Evolutionary conservation across 1,284 basidiomycete genomes (phyloP), one percentile per base, ranked within the genome.

Genomic region (Irpex sp.): DNA sequence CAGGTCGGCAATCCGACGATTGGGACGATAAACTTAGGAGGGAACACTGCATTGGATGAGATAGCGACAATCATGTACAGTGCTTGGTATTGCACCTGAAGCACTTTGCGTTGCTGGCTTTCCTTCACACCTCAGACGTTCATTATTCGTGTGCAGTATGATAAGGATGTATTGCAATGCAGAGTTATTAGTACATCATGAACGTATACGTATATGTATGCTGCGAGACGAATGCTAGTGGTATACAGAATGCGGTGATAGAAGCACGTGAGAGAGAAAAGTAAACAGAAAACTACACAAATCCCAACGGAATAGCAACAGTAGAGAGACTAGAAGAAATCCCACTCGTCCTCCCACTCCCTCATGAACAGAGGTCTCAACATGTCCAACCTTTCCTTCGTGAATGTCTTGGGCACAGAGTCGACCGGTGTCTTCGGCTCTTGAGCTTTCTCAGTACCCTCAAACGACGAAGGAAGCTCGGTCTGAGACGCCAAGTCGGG

Each of bases 271-370:
- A 9, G 39, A 15, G 11, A 43, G 39, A 43, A 8, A 43, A 43
- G 4, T 2, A 43, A 43, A 43, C 8, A 43, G 39, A 43, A 43
- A 8, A 43, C 8, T 9, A 43, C 8, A 43, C 8, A 8, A 15
- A 43, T 11, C 8, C 8, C 39, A 43, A 11, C 39, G 11, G 3
- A 13, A 36, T 46, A n/a, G 9, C 17, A 58, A 37, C 4, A 13
- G 37, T 9, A 19, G 17, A 58, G 39, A 58, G 15, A 43, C 39
- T 43, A 61, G 33, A 61, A 61, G 57, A 53, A 62, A 39, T 58
- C 57, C 21, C 26, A 37, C 53, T 19, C 35, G 19, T 63, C 58
- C n/a, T 60, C 58, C 62, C 58, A 63, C 9, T 59, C 62, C 58
- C 36, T 11, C n/a, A 17, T 55, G 26, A 63, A n/a, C 35, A 63